phyloP scores from a whole-genome alignment of 108 stramenopile species.

The Fragilaria radians region DNA sequence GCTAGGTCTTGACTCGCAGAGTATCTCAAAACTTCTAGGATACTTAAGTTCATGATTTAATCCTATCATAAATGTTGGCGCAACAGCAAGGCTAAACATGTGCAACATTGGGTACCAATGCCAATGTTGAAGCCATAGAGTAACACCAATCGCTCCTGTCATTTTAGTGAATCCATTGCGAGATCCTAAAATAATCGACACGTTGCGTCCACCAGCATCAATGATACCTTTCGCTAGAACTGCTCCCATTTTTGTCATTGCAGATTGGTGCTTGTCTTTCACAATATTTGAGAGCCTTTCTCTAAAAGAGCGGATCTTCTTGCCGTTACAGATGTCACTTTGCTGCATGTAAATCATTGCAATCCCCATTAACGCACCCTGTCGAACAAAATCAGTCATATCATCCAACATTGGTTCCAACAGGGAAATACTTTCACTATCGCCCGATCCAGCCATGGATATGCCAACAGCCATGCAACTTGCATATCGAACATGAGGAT shows the following conservation, averaged over 20 bases:
- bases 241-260: conserved; percentile 98
- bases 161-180: conserved; percentile 94
- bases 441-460: conserved; percentile 95
- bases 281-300: conserved; percentile 71
- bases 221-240: conserved; percentile 95
- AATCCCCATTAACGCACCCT: conserved; percentile 95
- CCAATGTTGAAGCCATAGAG: conserved; percentile 98
- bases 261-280: conserved; percentile 92
- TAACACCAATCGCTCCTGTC: conserved; percentile 90
- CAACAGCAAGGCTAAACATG: conserved; percentile 91
- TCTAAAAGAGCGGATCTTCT: conserved; percentile 84
- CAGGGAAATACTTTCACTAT: conserved; percentile 90
- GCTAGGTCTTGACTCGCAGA: conserved; percentile 89
- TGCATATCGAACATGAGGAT: conserved; percentile 99
- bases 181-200: conserved; percentile 78
- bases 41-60: conserved; percentile 94
- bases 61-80: conserved; percentile 94
- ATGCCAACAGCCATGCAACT: conserved; percentile 99
- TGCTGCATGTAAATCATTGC: conserved; percentile 99
- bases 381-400: conserved; percentile 96
- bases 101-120: conserved; percentile 99
- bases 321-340: conserved; percentile 69
- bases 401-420: conserved; percentile 99
- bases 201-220: conserved; percentile 98
- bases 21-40: conserved; percentile 87